Base-by-base conservation (phyloP, 129 eudicot species). In the Silybum marianum region DNA sequence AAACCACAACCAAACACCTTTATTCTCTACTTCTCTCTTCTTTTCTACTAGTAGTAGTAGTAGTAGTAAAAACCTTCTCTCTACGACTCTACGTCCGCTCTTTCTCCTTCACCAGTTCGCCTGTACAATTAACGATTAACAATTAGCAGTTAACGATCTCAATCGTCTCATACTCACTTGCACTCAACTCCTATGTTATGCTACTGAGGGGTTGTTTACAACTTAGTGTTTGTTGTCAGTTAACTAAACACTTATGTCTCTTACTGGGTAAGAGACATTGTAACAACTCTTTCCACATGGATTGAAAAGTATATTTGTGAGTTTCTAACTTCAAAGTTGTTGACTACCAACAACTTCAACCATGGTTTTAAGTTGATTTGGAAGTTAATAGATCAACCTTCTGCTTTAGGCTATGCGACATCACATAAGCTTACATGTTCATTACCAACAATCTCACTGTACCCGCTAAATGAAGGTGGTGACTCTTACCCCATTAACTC, bases 21-120 rank as follows among this genome's bases (percentile, higher is more conserved):
- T 83, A 83, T 83, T 83, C 67, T 42, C 24, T 83, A 44, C 54
- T 44, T 44, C 54, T 44, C 54, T 44, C 54, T 3, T 58, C 66
- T 54, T 54, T 18, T 54, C 22, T 58, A 14, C 7, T 58, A 16
- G 8, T 19, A 58, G n/a, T 58, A n/a, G 9, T 25, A 77, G 69
- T 58, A n/a, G 22, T 25, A 77, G 60, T 71, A 70, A 58, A 24
- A 77, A 63, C 74, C 68, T 38, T 38, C 54, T 46, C 78, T 62
- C 58, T 83, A 83, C 22, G 75, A 32, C 78, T 62, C 58, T 83
- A 83, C 22, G 75, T 83, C 78, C 82, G 54, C 22, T 38, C 60
- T 78, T 65, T 73, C 75, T 83, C 74, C 68, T 71, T 77, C 71
- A 38, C 12, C 71, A 88, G 26, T 54, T 81, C 84, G 48, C 79